Evolutionary conservation across 257 asterid genomes (phyloP), one percentile per base, ranked within the genome.

Genomic region (Cruciata laevipes): DNA sequence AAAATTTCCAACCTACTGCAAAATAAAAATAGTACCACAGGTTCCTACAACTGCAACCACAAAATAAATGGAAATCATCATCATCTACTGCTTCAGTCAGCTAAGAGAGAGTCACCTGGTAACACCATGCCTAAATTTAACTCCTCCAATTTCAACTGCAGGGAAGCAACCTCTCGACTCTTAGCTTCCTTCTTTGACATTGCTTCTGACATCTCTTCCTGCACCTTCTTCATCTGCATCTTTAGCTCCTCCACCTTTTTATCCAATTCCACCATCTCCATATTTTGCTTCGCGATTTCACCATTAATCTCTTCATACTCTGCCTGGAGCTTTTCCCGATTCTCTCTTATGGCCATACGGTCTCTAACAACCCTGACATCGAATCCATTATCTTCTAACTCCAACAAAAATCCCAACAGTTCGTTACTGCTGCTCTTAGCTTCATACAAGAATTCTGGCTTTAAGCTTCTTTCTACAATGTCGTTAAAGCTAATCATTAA

Each of bases 331-430:
- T 70, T 74, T 69, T 53, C 84, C 72, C 75, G 81, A 59, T 74
- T 58, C 0, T 78, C 86, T 72, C 80, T 85, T 63, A 66, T 68
- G 5, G 40, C 52, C 11, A 90, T 33, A 12, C 84, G 79, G 20
- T 78, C 81, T 20, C 69, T 75, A 5, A 90, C 69, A 65, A 52
- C 66, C 73, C 49, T 24, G 61, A 88, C 84, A 37, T 76, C 75
- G 71, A 93, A 90, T 24, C 99, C 99, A 21, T 88, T 85, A 9
- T 23, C 76, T 74, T 88, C 96, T 76, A 93, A 71, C 1, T 90
- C 90, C 0, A 49, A 49, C 5, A 90, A 81, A 4, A 87, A 77
- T 25, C 74, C 95, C 83, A 82, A 67, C 24, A 81, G 71, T 47
- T 89, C 95, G 18, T 83, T 80, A 12, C 73, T 72, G 44, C 60